Conservation (phyloP, 495 filamentous ascomycete genomes). For the Pseudevernia furfuracea region DNA sequence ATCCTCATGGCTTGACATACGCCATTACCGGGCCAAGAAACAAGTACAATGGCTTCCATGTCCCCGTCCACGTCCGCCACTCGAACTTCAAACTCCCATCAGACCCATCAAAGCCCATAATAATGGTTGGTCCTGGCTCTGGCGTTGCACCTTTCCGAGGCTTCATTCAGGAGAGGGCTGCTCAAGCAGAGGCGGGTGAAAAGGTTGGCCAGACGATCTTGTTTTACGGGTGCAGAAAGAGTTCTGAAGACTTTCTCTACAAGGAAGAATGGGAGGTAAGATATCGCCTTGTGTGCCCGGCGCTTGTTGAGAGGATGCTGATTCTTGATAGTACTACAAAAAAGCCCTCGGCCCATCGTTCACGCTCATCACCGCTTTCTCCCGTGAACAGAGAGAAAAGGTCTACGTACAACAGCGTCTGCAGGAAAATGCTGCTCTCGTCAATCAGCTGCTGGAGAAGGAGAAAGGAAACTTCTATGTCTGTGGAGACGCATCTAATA, state of each 20-base stretch:
- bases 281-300: background rate
- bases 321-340: constrained; percentile 58
- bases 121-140: constrained; percentile 94
- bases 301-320: background rate
- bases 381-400: constrained; percentile 72
- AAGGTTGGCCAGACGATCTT: constrained; percentile 82
- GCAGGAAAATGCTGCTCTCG: constrained; percentile 68
- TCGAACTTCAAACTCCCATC: constrained; percentile 99
- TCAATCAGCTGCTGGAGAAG: constrained; percentile 78
- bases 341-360: constrained; percentile 78
- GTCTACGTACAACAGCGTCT: constrained; percentile 96
- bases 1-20: constrained; percentile 83
- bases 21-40: constrained; percentile 85
- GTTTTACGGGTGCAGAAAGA: constrained; percentile 90
- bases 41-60: constrained; percentile 93
- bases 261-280: constrained; percentile 83
- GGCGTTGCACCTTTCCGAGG: constrained; percentile 94
- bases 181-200: constrained; percentile 69
- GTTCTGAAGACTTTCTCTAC: constrained; percentile 85
- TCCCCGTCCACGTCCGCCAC: constrained; percentile 92
- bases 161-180: constrained; percentile 89
- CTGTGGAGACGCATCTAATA: constrained; percentile 95
- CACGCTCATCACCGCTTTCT: constrained; percentile 86
- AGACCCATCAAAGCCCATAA: constrained; percentile 85
- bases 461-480: constrained; percentile 96